Percentiles rank a stretch among this genome's conserved stretches.
These are phyloP conservation scores for Metschnikowia cubensis DNA, from an alignment of 805 yeast species.

Conservation along the genomic window DNA sequence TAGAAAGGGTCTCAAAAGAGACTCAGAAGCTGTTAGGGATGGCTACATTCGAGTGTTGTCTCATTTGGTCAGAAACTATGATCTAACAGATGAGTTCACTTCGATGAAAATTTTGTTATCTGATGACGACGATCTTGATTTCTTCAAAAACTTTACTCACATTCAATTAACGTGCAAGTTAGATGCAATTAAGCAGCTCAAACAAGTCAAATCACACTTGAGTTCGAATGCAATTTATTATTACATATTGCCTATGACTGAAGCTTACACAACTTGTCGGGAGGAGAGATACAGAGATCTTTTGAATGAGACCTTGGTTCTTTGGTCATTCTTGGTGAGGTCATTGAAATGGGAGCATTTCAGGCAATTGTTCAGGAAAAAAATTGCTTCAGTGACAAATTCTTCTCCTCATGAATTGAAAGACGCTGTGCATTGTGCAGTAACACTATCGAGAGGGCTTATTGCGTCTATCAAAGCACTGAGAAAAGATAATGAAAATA, in stretches of 20 bases:
- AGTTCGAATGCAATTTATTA: constrained; percentile 63
- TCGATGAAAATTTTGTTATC: constrained; percentile 61
- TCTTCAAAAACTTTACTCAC: constrained; percentile 72
- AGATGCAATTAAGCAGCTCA: constrained; percentile 67
- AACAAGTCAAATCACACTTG: constrained; percentile 37
- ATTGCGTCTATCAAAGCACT: constrained; percentile 28
- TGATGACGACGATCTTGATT: constrained; percentile 80
- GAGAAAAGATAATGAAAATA: constrained; percentile 8
- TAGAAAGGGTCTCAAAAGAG: constrained; percentile 59
- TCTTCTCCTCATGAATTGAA: constrained; percentile 44
- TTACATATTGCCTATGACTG: constrained; percentile 80
- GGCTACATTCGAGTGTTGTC: constrained; percentile 68
- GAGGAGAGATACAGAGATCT: constrained; percentile 58
- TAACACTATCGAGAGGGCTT: constrained; percentile 51
- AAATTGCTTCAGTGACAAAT: constrained; percentile 44
- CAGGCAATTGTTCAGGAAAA: constrained; percentile 69
- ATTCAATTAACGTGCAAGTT: constrained; percentile 84
- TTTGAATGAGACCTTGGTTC: constrained; percentile 59
- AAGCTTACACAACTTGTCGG: constrained; percentile 62
- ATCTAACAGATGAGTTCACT: constrained; percentile 46
- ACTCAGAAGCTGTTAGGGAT: constrained; percentile 56
- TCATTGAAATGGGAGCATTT: constrained; percentile 76
- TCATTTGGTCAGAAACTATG: constrained; percentile 51
- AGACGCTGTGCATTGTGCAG: constrained; percentile 55
- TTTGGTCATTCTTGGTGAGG: constrained; percentile 57